Evolutionary conservation across 2,329 filamentous ascomycete genomes (phyloP).

Genomic region (Neurospora crassa): DNA sequence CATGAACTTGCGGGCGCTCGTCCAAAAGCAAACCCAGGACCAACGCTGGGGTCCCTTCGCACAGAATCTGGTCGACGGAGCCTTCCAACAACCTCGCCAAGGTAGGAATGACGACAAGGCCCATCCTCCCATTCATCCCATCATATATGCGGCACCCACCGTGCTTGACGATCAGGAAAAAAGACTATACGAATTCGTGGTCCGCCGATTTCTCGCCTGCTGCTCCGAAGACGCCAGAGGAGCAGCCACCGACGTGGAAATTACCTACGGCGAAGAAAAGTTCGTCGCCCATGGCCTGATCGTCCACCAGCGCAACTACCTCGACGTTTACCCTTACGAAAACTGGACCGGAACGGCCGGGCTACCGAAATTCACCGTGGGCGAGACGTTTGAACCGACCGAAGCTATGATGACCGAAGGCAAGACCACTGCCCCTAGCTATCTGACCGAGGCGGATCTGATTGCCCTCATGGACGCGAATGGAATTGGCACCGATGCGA

Average conservation of each 20-base stretch:
- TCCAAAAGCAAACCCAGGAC: constrained; percentile 77
- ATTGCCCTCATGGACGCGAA: constrained; percentile 98
- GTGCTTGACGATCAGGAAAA: constrained; percentile 59
- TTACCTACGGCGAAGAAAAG: constrained; percentile 71
- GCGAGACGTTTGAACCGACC: constrained; percentile 76
- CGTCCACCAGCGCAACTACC: constrained; percentile 82
- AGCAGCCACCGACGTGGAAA: constrained; percentile 72
- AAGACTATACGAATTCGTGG: constrained; percentile 85
- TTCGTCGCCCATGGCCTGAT: constrained; percentile 78
- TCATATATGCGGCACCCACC: constrained; percentile 65
- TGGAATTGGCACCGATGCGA: constrained; percentile 95
- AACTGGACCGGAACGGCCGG: constrained; percentile 86
- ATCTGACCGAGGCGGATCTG: constrained; percentile 89
- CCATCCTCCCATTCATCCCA: constrained; percentile 92
- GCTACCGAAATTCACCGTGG: constrained; percentile 68
- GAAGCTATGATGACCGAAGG: constrained; percentile 86
- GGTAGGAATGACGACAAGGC: constrained; percentile 92
- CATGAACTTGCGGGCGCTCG: constrained; percentile 71
- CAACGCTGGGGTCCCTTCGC: constrained; percentile 73
- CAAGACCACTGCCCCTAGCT: constrained; percentile 75
- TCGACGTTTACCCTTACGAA: constrained; percentile 93
- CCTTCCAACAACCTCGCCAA: constrained; percentile 70
- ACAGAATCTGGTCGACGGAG: constrained; percentile 61
- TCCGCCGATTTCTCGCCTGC: constrained; percentile 84
- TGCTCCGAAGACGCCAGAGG: constrained; percentile 92